phyloP scores from a whole-genome alignment of 2,329 filamentous ascomycete species.

The Plenodomus lindquistii region DNA sequence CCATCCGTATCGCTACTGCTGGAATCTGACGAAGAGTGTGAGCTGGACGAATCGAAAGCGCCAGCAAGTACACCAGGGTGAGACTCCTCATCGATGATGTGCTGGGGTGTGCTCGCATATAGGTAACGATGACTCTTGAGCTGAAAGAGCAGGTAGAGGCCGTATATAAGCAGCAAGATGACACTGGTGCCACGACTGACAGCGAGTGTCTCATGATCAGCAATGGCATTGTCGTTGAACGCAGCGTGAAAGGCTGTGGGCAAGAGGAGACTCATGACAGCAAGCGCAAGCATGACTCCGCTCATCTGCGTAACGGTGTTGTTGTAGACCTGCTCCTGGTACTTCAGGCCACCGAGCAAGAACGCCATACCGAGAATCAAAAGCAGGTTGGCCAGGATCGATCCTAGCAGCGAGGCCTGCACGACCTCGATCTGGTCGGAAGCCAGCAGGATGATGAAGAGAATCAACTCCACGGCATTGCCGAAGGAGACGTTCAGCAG shows the following conservation, averaged over 20 bases:
- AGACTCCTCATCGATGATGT: conserved; percentile 89
- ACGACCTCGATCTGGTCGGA: conserved; percentile 85
- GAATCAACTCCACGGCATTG: conserved; percentile 57
- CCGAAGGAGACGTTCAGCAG: conserved; percentile 58
- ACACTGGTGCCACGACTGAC: conserved; percentile 91
- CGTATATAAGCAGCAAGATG: conserved; percentile 79
- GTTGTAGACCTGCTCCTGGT: conserved; percentile 92
- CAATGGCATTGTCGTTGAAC: conserved; percentile 65
- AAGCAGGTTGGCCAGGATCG: conserved; percentile 84
- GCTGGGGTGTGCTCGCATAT: conserved; percentile 88
- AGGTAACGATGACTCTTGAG: conserved; percentile 90
- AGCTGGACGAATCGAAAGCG: conserved; percentile 73
- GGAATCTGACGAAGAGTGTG: conserved; percentile 52
- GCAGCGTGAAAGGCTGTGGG: conserved; percentile 94
- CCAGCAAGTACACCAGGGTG: conserved; percentile 82
- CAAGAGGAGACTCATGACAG: conserved; percentile 84
- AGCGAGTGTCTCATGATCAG: conserved; percentile 73
- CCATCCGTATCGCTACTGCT: conserved; percentile 65
- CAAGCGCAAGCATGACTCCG: conserved; percentile 85
- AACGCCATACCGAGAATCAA: conserved; percentile 93
- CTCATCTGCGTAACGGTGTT: conserved; percentile 96
- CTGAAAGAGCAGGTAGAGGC: conserved; percentile 84
- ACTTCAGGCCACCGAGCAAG: conserved; percentile 81
- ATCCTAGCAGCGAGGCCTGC: conserved; percentile 86
- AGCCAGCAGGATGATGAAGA: conserved; percentile 50